A percentile compares a stretch with the other conserved stretches of the same genome.
Conservation (phyloP, 352 stramenopile genomes). For the Globisporangium cederbergense region DNA sequence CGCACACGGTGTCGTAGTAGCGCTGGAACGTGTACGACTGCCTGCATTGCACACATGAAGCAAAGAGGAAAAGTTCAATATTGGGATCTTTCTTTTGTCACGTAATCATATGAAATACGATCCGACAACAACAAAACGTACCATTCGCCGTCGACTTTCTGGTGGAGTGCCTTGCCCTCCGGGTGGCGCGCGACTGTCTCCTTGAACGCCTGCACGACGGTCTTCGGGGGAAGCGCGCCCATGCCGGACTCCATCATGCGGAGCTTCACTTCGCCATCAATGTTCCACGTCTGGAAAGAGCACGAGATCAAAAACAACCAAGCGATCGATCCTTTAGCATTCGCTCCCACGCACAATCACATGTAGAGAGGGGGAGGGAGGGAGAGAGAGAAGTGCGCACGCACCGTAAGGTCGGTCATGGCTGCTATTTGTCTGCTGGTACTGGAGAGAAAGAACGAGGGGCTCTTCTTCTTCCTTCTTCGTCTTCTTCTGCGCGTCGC, state of each 20-base stretch:
- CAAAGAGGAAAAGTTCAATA: slow-evolving; percentile 5
- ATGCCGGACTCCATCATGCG: slow-evolving; percentile 51
- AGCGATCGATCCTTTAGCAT: neutral
- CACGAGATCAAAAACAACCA: neutral
- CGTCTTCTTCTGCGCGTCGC: slow-evolving; percentile 7
- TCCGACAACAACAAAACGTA: slow-evolving; percentile 24
- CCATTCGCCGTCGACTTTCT: slow-evolving; percentile 75
- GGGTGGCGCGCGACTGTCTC: slow-evolving; percentile 52
- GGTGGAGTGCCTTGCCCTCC: slow-evolving; percentile 54
- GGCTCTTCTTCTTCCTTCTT: neutral
- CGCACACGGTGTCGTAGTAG: slow-evolving; percentile 73
- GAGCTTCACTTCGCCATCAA: slow-evolving; percentile 81
- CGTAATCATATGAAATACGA: neutral
- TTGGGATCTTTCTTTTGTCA: neutral
- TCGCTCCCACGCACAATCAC: neutral
- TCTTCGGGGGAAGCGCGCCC: slow-evolving; percentile 41
- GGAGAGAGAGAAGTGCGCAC: neutral
- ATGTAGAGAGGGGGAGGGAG: neutral
- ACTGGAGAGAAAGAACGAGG: neutral
- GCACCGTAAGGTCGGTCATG: slow-evolving; percentile 4
- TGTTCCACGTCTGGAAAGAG: slow-evolving; percentile 68
- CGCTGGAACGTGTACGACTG: slow-evolving; percentile 61
- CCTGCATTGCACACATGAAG: slow-evolving; percentile 28
- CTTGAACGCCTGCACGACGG: slow-evolving; percentile 58
- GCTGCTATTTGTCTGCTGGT: neutral